Conservation (phyloP, 805 yeast genomes). For the Candida alai region DNA sequence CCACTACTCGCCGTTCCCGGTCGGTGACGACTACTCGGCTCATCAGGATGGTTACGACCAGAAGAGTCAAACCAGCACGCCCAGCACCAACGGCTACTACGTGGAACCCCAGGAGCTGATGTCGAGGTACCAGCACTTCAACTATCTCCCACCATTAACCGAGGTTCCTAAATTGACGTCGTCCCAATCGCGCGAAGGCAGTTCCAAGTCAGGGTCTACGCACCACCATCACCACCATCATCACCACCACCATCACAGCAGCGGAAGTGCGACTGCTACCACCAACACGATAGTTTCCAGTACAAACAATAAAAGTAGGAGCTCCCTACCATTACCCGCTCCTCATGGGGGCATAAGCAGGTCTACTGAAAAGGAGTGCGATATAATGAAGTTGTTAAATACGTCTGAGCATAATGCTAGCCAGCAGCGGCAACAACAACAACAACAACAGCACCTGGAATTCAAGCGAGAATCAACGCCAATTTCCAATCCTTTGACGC, state of each 20-base stretch:
- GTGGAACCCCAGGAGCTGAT: conserved; percentile 51
- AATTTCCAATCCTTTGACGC: conserved; percentile 24
- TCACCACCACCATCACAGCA: conserved; percentile 27
- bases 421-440: background rate
- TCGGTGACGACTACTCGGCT: background rate
- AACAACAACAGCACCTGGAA: background rate
- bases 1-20: conserved; percentile 49
- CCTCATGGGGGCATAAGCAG: conserved; percentile 3
- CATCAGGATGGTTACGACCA: background rate
- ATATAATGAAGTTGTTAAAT: conserved; percentile 44
- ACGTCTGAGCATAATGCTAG: too few relatives aligned
- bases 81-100: conserved; percentile 5
- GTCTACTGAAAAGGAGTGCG: conserved; percentile 31
- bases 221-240: conserved; percentile 19
- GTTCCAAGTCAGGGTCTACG: conserved; percentile 11
- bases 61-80: background rate
- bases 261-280: conserved; percentile 5
- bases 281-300: conserved; percentile 5
- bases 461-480: conserved; percentile 7
- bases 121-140: conserved; percentile 65
- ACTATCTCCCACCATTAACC: conserved; percentile 65
- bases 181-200: conserved; percentile 39
- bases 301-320: background rate
- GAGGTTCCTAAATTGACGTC: conserved; percentile 69
- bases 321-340: too few relatives aligned